Conservation (phyloP, 73 alveolate species). For the Durusdinium trenchii region DNA sequence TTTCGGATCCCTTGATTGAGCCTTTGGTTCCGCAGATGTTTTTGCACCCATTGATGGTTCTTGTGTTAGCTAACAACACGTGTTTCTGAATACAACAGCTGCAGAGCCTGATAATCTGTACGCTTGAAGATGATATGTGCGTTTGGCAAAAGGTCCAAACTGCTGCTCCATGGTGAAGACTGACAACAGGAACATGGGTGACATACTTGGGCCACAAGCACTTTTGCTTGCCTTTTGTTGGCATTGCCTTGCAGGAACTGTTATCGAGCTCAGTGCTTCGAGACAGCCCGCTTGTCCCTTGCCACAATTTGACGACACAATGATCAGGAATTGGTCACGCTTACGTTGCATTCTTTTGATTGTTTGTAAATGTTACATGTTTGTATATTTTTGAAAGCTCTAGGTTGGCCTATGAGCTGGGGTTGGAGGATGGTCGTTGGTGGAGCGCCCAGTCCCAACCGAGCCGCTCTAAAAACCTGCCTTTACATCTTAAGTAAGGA, state of each 20-base stretch:
- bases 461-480: too few species aligned
- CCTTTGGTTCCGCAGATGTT: too few species aligned
- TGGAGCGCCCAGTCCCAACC: neutral
- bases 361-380: neutral
- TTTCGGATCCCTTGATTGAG: too few species aligned
- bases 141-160: neutral
- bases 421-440: conserved; percentile 87
- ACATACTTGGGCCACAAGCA: neutral
- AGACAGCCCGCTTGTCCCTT: conserved; percentile 67
- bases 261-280: conserved; percentile 92
- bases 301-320: neutral
- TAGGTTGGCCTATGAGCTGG: conserved; percentile 86
- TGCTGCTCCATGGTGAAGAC: conserved; percentile 71
- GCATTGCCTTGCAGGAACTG: conserved; percentile 46
- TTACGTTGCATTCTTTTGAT: neutral
- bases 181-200: conserved; percentile 67
- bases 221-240: neutral
- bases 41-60: neutral
- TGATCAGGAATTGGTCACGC: neutral
- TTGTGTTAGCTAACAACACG: neutral
- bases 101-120: neutral
- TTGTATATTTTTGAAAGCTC: neutral
- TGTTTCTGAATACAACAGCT: neutral
- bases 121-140: neutral
- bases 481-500: too few species aligned